Base-by-base conservation (phyloP, 345 rosid species). In the Dovyalis caffra region DNA sequence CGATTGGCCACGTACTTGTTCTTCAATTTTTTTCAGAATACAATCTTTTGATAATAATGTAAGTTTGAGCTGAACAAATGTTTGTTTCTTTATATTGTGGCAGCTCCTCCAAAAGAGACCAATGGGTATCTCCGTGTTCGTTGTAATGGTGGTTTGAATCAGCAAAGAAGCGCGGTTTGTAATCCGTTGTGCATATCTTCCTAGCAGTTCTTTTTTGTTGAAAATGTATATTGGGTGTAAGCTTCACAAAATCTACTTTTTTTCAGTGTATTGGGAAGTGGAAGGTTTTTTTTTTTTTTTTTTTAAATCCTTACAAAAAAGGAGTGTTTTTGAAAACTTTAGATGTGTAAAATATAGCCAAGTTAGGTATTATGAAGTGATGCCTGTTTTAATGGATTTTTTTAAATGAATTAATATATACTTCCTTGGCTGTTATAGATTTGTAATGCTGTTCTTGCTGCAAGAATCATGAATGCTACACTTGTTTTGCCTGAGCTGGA, bases 401-500 rank as follows among this genome's bases (percentile, higher is more conserved):
- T 64, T 65, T 33, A 16, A 71, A 69, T 67, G 32, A 18, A 58
- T 45, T 65, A 70, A 57, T 71, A 23, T 69, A 63, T 73, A 6
- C 14, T 23, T 26, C 70, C 69, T 67, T 76, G 70, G 74, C 56
- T 84, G 66, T 77, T 74, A 62, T 84, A 95, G 99, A 95, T 93
- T 66, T 95, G 99, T 80, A 95, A 95, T 86, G 98, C 98, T 3
- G 99, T 95, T 79, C 99, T 95, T 85, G 98, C 98, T 82, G 99
- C 99, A 29, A 87, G 99, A 79, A 93, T 95, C 83, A 90, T 95
- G 99, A 95, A 95, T 85, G 99, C 99, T 71, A 91, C 97, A 4
- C 99, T 95, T 64, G 97, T 95, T 82, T 78, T 95, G 66, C 99
- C 99, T 38, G 99, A 93, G 84, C 80, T 93, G 86, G 99, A 95